Evolutionary conservation across 2,329 filamentous ascomycete genomes (phyloP).

Genomic region (Ilyonectria destructans): DNA sequence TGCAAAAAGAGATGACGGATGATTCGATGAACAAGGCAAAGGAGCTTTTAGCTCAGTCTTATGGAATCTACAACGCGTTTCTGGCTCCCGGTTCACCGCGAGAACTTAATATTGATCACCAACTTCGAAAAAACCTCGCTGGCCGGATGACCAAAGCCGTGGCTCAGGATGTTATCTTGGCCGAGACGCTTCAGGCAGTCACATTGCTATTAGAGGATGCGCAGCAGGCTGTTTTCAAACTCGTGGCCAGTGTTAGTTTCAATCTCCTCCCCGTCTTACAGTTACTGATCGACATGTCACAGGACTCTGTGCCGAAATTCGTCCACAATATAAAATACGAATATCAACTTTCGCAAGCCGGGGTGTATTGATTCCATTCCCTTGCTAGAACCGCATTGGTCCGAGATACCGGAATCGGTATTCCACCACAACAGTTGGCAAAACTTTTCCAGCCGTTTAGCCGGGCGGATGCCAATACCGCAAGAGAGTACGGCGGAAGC

Average conservation of each 20-base stretch:
- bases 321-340: slow-evolving; percentile 67
- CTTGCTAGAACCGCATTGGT: neutral
- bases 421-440: too few species aligned
- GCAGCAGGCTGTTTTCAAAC: slow-evolving; percentile 94
- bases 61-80: slow-evolving; percentile 97
- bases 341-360: slow-evolving; percentile 1
- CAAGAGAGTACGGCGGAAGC: too few species aligned
- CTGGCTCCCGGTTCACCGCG: slow-evolving; percentile 95
- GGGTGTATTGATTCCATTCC: neutral
- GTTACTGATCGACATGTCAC: slow-evolving; percentile 41
- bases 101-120: slow-evolving; percentile 97
- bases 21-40: slow-evolving; percentile 85
- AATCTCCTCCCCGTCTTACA: rapidly evolving
- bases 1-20: slow-evolving; percentile 71
- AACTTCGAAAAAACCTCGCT: slow-evolving; percentile 91
- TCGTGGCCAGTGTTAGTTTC: slow-evolving; percentile 95
- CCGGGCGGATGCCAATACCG: too few species aligned
- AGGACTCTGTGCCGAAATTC: slow-evolving; percentile 84
- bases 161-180: slow-evolving; percentile 91
- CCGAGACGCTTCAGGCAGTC: slow-evolving; percentile 91
- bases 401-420: too few species aligned
- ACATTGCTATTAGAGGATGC: slow-evolving; percentile 92
- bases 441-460: too few species aligned
- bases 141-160: slow-evolving; percentile 97
- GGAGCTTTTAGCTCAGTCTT: slow-evolving; percentile 94